Base-by-base conservation (phyloP, 192 early-diverging fungal species). In the Gryganskiella cystojenkinii region DNA sequence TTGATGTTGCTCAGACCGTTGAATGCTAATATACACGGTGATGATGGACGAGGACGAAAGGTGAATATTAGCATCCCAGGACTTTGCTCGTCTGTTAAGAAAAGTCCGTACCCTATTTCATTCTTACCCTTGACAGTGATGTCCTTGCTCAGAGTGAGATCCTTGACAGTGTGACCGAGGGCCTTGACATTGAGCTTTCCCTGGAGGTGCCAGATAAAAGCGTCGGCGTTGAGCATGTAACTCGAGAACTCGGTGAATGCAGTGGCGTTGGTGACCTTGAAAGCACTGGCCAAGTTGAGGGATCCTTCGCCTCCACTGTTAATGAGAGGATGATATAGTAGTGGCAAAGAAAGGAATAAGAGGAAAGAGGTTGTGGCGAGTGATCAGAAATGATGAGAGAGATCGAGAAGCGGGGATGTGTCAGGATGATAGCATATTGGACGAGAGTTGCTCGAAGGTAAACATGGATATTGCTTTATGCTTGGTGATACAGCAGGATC, bases 181-280 rank as follows among this genome's bases (percentile, higher is more conserved):
- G 82, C 82, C 56, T 71, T 83, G 46, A 87, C 80, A 20, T 76
- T 64, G 13, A 78, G 44, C 22, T 70, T 56, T 44, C 83, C 82
- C 51, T 80, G 64, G 42, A 87, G 51, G 37, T 83, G 73, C 86
- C 86, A 87, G 0, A 68, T 64, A 51, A 87, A 85, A 10, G 55
- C 56, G 43, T 83, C 65, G 19, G 70, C 53, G 37, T 79, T 73
- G 59, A 88, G 71, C 84, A 88, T 84, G 44, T 70, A 80, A 55
- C 79, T 71, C 27, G 84, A 68, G 52, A 89, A 89, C 27, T 67
- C 49, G 11, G 71, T 58, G 64, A 89, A 85, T n/a, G 66, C 73
- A 44, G 47, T 53, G 3, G 60, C 42, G 47, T 89, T 80, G 33
- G 64, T 56, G 50, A 88, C 61, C 11, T 65, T 42, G 70, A 86